Base-by-base conservation (phyloP, 345 rosid genomes). In the Turnera subulata region DNA sequence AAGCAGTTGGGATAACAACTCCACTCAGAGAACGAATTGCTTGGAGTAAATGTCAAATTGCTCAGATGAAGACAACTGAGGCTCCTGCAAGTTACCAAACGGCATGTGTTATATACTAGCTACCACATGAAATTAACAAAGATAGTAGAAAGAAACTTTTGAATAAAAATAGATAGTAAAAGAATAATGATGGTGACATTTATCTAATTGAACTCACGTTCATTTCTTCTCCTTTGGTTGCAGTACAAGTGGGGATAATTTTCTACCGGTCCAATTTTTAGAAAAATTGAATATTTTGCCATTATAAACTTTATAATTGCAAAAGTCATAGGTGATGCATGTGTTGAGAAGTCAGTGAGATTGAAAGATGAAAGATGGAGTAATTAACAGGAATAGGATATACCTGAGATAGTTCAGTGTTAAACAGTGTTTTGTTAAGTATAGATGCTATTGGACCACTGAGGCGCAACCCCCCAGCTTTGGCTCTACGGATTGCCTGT, bases 1-100 rank as follows among this genome's bases (percentile, higher is more conserved):
- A 23, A 18, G 11, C 25, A 46, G 50, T 16, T 23, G 8, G 19
- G 52, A 21, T 21, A 19, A 9, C 23, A 11, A 24, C 26, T n/a
- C n/a, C n/a, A n/a, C n/a, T 61, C 55, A 85, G 26, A 91, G 73
- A 10, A 63, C 37, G 56, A 88, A 69, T 58, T 74, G 71, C 42
- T 77, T 82, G 1, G 77, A 56, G 65, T 81, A 79, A 44, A 84
- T 52, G 53, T 88, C 82, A 24, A 91, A 84, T 54, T 46, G 59
- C 51, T 72, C 74, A 0, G 89, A 76, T 8, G 91, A 82, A 57
- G 94, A 74, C 53, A 88, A 67, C 20, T 76, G 85, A 59, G 96
- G 91, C 72, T 68, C 82, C 96, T 85, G 91, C 78, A 79, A 50
- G 22, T 35, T 5, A 10, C 1, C 5, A 29, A 29, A 8, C 8